Evolutionary conservation across 75 land plant species (phyloP).

Genomic region (Pinus tabuliformis): DNA sequence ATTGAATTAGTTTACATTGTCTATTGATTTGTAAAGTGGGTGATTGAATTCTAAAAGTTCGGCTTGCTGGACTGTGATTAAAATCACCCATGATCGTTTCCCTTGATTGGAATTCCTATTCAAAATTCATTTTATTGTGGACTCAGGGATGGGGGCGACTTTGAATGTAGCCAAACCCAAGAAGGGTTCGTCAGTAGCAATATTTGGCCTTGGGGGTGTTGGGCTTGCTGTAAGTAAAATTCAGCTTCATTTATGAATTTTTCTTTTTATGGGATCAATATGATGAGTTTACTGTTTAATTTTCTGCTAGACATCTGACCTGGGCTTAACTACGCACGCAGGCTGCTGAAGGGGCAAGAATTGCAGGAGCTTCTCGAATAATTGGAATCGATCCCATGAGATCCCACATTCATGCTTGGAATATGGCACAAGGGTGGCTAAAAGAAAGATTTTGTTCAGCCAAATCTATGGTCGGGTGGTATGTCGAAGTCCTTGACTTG

Average conservation of each 20-base stretch:
- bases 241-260: background rate
- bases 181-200: constrained; percentile 68
- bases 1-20: no score
- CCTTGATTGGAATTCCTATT: background rate
- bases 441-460: no score
- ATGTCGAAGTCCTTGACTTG: no score
- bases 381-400: constrained; percentile 62
- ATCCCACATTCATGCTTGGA: no score
- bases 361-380: constrained; percentile 56
- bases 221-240: constrained; percentile 71
- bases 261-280: background rate
- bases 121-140: background rate
- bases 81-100: no score
- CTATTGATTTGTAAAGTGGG: no score
- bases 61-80: background rate
- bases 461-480: no score
- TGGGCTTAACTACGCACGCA: constrained; percentile 5
- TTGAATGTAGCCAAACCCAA: constrained; percentile 71
- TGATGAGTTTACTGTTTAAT: background rate
- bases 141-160: constrained; percentile 68
- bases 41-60: background rate
- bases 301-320: background rate
- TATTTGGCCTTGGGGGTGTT: constrained; percentile 82
- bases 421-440: no score
- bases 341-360: constrained; percentile 67